Percentiles rank a stretch among this genome's conserved stretches.
phyloP scores from a whole-genome alignment of 2,329 filamentous ascomycete species.

The Aureobasidium sp. region DNA sequence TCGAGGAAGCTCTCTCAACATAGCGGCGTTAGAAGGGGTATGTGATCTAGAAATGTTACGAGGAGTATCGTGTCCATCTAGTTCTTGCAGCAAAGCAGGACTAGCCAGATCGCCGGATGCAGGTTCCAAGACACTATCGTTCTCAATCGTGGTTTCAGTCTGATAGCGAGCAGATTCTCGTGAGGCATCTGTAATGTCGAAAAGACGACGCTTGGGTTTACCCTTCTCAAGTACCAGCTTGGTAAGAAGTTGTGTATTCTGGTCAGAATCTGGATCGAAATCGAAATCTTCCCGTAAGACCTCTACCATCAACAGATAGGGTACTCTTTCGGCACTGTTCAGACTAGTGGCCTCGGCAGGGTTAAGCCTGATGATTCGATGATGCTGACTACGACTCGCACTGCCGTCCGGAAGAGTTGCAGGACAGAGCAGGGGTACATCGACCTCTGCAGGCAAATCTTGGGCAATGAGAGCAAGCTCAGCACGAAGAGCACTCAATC shows the following conservation, averaged over 20 bases:
- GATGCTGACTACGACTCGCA: slow-evolving; percentile 69
- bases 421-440: slow-evolving; percentile 75
- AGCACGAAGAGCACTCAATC: slow-evolving; percentile 71
- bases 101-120: slow-evolving; percentile 69
- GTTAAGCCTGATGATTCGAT: slow-evolving; percentile 75
- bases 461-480: slow-evolving; percentile 75
- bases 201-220: slow-evolving; percentile 44
- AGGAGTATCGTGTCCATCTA: slow-evolving; percentile 42
- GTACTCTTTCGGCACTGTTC: slow-evolving; percentile 81
- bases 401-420: slow-evolving; percentile 65
- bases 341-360: slow-evolving; percentile 77
- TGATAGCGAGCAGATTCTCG: slow-evolving; percentile 35
- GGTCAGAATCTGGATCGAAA: slow-evolving; percentile 67
- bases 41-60: slow-evolving; percentile 15
- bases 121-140: slow-evolving; percentile 80
- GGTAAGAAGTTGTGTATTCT: slow-evolving; percentile 61
- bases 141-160: slow-evolving; percentile 35
- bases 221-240: slow-evolving; percentile 62
- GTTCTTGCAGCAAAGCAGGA: slow-evolving; percentile 59
- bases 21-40: slow-evolving; percentile 19
- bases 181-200: slow-evolving; percentile 57
- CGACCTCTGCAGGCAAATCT: slow-evolving; percentile 74
- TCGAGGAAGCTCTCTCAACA: slow-evolving; percentile 39
- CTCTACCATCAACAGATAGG: slow-evolving; percentile 78
- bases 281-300: slow-evolving; percentile 75